Base-by-base conservation (phyloP, 2,329 filamentous ascomycete species). In the Canariomyces notabilis region DNA sequence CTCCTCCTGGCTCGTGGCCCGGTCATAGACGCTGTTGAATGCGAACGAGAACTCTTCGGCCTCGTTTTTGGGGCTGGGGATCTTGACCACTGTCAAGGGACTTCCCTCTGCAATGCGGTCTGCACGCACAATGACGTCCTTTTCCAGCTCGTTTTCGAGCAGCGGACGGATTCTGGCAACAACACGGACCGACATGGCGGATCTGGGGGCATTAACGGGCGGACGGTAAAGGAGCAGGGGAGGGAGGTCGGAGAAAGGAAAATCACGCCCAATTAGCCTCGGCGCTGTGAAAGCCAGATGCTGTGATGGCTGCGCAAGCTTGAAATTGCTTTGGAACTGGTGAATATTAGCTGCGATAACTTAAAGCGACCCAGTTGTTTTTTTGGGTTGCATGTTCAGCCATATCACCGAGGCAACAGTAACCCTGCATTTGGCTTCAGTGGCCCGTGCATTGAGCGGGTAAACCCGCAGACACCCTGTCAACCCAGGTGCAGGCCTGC, bases 11-110 rank as follows among this genome's bases (percentile, higher is more conserved):
- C 87, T 81, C 14, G 87, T 84, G 29, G 77, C 67, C 58, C 84
- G 80, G 61, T 88, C 88, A 66, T 95, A 97, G 45, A 97, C 91
- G 57, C 86, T 80, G 73, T 93, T 94, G 75, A 97, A 97, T 42
- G 90, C 81, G 65, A 97, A 98, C 44, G 86, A 89, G 68, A 90
- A 97, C 61, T 90, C 86, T 67, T 97, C 91, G 18, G 78, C 74
- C 54, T 88, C 87, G 61, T 96, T 96, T 72, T 93, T 95, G 0
- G 91, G 90, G 62, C 89, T 96, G 3, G 91, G 91, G 59, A 97
- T 94, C 64, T 86, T 85, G 61, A 97, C 82, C 22, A 94, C 70
- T 20, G 76, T 83, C 52, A 77, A 80, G 16, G 81, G 75, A 54
- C 75, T 77, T 55, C 77, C 77, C 37, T 78, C 70, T 42, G 83